phyloP scores from a whole-genome alignment of 305 asterid genomes.

The Euphrasia arctica region DNA sequence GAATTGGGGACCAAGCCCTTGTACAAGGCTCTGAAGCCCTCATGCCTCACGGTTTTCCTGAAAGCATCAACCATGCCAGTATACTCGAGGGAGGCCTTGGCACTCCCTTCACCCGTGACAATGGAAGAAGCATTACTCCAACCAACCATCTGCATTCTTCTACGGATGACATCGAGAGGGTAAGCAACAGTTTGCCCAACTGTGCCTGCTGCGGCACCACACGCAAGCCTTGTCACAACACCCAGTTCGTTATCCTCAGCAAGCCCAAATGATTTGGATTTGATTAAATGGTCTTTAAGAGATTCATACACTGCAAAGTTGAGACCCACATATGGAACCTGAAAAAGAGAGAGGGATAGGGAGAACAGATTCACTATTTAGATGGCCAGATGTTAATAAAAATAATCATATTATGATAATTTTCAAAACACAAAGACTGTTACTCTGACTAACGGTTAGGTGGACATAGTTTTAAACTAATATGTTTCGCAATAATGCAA shows the following conservation, averaged over 20 bases:
- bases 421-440: no score
- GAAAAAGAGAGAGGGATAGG: conserved; percentile 24
- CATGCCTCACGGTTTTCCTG: conserved; percentile 90
- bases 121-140: conserved; percentile 89
- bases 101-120: conserved; percentile 76
- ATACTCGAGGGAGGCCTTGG: conserved; percentile 69
- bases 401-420: background rate
- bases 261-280: conserved; percentile 63
- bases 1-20: conserved; percentile 97
- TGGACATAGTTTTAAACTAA: no score
- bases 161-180: conserved; percentile 95
- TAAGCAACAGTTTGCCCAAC: conserved; percentile 98
- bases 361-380: conserved; percentile 9
- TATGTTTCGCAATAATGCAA: no score
- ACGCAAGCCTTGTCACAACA: conserved; percentile 81
- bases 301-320: conserved; percentile 98
- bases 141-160: conserved; percentile 99
- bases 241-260: conserved; percentile 82
- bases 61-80: conserved; percentile 95
- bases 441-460: no score
- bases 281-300: conserved; percentile 81
- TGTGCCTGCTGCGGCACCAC: conserved; percentile 98
- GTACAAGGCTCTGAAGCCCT: conserved; percentile 88
- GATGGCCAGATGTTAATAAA: conserved; percentile 8
- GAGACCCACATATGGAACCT: conserved; percentile 98